Percentiles rank a stretch among this genome's conserved stretches.
phyloP scores from a whole-genome alignment of 2,329 filamentous ascomycete genomes.

The Corniculantispora saksenae region DNA sequence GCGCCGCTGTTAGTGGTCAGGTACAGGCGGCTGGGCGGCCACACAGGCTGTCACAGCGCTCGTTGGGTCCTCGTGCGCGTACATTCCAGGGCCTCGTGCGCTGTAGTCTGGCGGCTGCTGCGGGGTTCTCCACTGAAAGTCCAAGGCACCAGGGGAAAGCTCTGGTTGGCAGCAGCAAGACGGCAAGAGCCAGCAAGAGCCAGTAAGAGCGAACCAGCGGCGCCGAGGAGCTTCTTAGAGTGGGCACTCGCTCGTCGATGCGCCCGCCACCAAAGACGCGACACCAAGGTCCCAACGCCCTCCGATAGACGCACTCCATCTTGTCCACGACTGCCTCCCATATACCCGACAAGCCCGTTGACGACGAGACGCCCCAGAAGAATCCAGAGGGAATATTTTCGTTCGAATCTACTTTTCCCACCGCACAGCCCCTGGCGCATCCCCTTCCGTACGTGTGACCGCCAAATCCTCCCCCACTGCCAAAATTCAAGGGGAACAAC shows the following conservation, averaged over 20 bases:
- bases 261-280: slow-evolving; percentile 4
- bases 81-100: neutral
- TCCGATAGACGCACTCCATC: neutral
- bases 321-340: neutral
- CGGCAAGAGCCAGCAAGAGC: neutral
- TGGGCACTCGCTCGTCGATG: slow-evolving; percentile 2
- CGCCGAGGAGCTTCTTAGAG: neutral
- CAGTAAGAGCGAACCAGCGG: neutral
- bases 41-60: neutral
- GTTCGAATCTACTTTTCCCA: too few relatives aligned
- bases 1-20: too few relatives aligned
- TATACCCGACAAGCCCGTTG: neutral
- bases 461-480: too few relatives aligned
- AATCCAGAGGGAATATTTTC: neutral
- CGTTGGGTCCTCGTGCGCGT: neutral
- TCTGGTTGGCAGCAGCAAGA: neutral
- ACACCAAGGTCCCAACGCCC: slow-evolving; percentile 2
- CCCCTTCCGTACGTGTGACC: slow-evolving; percentile 5
- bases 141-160: neutral
- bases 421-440: neutral
- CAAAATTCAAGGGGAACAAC: neutral
- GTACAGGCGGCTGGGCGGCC: too few relatives aligned
- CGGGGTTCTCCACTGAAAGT: slow-evolving; percentile 1
- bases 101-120: neutral
- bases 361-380: neutral